These are phyloP conservation scores for Talaromyces pinophilus DNA, from an alignment of 2,329 filamentous ascomycete genomes.

Conservation along the genomic window DNA sequence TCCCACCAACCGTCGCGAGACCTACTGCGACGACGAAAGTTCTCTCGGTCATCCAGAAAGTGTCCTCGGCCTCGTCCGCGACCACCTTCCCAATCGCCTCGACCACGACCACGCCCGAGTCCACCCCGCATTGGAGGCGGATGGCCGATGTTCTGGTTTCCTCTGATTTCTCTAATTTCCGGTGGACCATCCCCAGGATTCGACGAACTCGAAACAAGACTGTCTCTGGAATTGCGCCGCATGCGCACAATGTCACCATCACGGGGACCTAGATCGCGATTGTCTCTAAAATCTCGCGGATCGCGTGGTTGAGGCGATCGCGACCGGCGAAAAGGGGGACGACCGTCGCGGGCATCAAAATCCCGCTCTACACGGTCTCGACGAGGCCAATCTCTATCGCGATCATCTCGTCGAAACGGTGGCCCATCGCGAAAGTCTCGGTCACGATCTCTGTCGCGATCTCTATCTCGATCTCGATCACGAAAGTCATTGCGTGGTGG, in stretches of 20 bases:
- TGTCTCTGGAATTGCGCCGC: conserved; percentile 49
- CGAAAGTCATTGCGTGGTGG: conserved; percentile 61
- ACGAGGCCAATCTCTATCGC: conserved; percentile 49
- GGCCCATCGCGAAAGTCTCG: conserved; percentile 37
- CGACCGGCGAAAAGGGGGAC: conserved; percentile 48
- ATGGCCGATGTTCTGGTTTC: conserved; percentile 30
- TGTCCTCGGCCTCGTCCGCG: conserved; percentile 45
- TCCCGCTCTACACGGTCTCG: conserved; percentile 52
- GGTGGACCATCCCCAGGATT: conserved; percentile 40
- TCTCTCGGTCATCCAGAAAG: conserved; percentile 46
- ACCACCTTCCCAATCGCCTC: conserved; percentile 48
- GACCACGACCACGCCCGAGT: conserved; percentile 44
- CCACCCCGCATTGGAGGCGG: conserved; percentile 39
- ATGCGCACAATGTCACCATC: conserved; percentile 44
- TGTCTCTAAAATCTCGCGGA: conserved; percentile 44
- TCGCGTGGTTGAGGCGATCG: conserved; percentile 43
- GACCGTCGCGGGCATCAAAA: conserved; percentile 47
- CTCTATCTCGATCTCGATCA: conserved; percentile 41
- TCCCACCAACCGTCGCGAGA: conserved; percentile 49
- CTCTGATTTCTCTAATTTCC: neutral
- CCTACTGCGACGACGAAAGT: conserved; percentile 47
- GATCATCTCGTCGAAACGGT: conserved; percentile 41
- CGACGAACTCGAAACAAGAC: conserved; percentile 41
- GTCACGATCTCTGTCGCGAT: conserved; percentile 43
- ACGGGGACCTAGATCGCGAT: conserved; percentile 38